phyloP scores from a whole-genome alignment of 2,329 filamentous ascomycete species.

The Cordyceps militaris region DNA sequence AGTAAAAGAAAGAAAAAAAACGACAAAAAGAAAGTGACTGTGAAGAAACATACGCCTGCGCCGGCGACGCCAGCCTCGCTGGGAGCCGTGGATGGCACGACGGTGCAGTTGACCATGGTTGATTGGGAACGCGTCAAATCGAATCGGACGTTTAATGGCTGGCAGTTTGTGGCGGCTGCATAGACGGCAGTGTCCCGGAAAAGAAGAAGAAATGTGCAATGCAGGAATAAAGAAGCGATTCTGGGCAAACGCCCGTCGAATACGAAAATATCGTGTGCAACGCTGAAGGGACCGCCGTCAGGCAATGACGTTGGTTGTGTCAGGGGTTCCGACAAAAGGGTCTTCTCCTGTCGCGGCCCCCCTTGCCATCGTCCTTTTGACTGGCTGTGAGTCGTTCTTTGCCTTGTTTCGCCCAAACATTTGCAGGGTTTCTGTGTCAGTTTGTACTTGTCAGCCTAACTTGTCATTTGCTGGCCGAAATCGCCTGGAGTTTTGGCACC shows the following conservation, averaged over 20 bases:
- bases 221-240: neutral
- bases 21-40: too few species aligned
- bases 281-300: neutral
- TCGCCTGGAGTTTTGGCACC: too few species aligned
- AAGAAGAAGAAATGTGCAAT: neutral
- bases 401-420: neutral
- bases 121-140: neutral
- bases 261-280: neutral
- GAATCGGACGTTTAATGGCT: too few species aligned
- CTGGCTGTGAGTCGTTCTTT: neutral
- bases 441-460: too few species aligned
- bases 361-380: neutral
- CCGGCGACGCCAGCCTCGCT: slow-evolving; percentile 54
- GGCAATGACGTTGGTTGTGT: slow-evolving; percentile 4
- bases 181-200: too few species aligned
- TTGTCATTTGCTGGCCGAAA: too few species aligned
- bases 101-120: neutral
- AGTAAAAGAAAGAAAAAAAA: neutral
- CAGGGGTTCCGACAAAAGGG: neutral
- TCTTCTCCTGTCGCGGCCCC: neutral
- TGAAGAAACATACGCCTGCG: slow-evolving; percentile 38
- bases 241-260: neutral
- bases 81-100: slow-evolving; percentile 14
- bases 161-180: too few species aligned
- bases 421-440: too few species aligned